Conservation (phyloP, 1,139 yeast genomes). For the Pichia cactophila region DNA sequence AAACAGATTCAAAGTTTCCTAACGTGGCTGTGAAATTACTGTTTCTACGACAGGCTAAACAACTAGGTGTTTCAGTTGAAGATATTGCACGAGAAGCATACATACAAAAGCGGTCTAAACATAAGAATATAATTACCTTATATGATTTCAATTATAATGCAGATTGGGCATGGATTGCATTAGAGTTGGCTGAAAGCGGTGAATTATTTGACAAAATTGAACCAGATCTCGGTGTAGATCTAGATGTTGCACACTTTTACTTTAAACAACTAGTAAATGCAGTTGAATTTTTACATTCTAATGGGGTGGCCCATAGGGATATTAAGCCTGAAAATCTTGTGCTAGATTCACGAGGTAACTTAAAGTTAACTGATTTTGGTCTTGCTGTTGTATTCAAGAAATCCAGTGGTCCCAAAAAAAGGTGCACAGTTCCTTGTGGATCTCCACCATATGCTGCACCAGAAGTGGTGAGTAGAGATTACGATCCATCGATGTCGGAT, state of each 20-base stretch:
- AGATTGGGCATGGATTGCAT: constrained; percentile 52
- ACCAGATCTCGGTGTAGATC: constrained; percentile 63
- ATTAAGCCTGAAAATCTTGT: constrained; percentile 87
- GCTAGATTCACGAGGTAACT: constrained; percentile 56
- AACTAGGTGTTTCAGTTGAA: constrained; percentile 38
- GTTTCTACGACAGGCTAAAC: constrained; percentile 39
- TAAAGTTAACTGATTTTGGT: constrained; percentile 64
- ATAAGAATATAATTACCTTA: constrained; percentile 49
- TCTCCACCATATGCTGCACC: constrained; percentile 73
- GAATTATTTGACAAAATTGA: constrained; percentile 69
- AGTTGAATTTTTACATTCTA: constrained; percentile 50
- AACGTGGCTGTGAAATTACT: constrained; percentile 50
- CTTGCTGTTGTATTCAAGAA: constrained; percentile 53
- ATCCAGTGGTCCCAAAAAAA: constrained; percentile 50
- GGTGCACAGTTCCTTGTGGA: constrained; percentile 52
- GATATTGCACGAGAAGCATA: constrained; percentile 45
- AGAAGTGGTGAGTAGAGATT: constrained; percentile 42
- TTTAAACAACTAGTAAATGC: constrained; percentile 56
- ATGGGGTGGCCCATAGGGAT: constrained; percentile 80
- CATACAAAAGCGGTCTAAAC: constrained; percentile 47
- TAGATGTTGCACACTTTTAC: constrained; percentile 59
- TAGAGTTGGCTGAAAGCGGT: constrained; percentile 65
- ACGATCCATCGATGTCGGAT: constrained; percentile 48
- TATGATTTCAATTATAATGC: constrained; percentile 44
- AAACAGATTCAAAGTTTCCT: constrained; percentile 14